Conservation (phyloP, 176 grass and related monocot species). For the Carex myosuroides region DNA sequence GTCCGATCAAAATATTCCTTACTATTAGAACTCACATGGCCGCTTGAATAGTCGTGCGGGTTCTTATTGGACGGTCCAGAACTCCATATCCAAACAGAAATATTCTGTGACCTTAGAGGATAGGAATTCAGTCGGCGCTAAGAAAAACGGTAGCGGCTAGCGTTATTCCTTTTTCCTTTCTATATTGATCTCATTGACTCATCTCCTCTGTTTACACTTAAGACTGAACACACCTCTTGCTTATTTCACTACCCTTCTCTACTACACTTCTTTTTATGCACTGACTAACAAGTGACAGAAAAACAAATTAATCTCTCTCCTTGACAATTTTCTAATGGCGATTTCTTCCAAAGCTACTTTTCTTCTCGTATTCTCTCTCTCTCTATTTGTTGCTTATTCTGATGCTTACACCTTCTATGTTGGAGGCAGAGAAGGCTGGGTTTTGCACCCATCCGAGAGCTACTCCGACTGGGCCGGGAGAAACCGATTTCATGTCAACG, state of each 20-base stretch:
- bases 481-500: slow-evolving; percentile 36
- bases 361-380: neutral
- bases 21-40: fast-evolving
- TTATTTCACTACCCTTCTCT: neutral
- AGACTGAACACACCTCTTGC: neutral
- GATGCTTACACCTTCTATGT: slow-evolving; percentile 30
- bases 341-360: neutral
- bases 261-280: neutral
- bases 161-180: neutral
- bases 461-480: slow-evolving; percentile 35
- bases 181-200: neutral
- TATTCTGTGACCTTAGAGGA: no score
- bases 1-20: no score
- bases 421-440: slow-evolving; percentile 38
- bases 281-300: neutral
- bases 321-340: slow-evolving; percentile 5
- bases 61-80: no score
- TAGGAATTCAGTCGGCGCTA: neutral
- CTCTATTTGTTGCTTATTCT: slow-evolving; percentile 13
- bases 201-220: neutral
- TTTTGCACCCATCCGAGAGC: slow-evolving; percentile 24
- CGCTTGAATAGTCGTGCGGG: no score
- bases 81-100: no score
- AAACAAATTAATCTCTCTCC: neutral
- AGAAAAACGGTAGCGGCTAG: neutral